Percentiles rank a stretch among this genome's conserved stretches.
Conservation (phyloP, 2,329 filamentous ascomycete species). For the Stachybotrys chartarum region DNA sequence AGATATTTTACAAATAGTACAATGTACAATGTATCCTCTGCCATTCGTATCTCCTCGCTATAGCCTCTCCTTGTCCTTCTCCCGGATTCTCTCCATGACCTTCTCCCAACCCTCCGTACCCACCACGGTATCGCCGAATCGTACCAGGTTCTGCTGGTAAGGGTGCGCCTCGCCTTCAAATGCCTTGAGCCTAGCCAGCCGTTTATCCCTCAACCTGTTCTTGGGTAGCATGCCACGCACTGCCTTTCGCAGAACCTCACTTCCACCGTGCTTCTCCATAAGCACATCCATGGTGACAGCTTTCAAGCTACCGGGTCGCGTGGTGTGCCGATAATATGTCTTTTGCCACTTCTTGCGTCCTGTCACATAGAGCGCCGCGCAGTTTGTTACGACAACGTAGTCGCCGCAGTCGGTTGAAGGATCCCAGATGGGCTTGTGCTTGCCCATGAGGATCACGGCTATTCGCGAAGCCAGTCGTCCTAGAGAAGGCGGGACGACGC, state of each 20-base stretch:
- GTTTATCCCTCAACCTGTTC: constrained; percentile 82
- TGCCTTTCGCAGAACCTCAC: constrained; percentile 83
- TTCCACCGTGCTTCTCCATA: constrained; percentile 89
- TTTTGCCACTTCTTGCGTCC: constrained; percentile 93
- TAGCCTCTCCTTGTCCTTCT: constrained; percentile 42
- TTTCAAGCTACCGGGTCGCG: constrained; percentile 78
- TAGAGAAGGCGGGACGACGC: constrained; percentile 66
- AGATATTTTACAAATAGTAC: constrained; percentile 24
- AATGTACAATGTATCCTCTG: constrained; percentile 2
- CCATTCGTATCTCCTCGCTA: constrained; percentile 13
- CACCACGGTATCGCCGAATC: constrained; percentile 55
- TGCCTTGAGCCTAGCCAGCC: constrained; percentile 83
- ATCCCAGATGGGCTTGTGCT: constrained; percentile 97
- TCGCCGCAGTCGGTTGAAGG: constrained; percentile 98
- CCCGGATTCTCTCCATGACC: constrained; percentile 41
- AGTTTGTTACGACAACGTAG: constrained; percentile 93
- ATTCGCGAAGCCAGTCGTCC: constrained; percentile 85
- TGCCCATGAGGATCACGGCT: constrained; percentile 87
- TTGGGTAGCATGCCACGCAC: constrained; percentile 98
- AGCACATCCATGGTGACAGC: constrained; percentile 90
- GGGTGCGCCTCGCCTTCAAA: constrained; percentile 93
- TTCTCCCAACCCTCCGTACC: constrained; percentile 47
- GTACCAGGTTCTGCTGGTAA: constrained; percentile 80
- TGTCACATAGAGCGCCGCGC: constrained; percentile 77
- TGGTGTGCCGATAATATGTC: constrained; percentile 92